phyloP scores from a whole-genome alignment of 2,329 filamentous ascomycete species.

The Fusarium nisikadoi region DNA sequence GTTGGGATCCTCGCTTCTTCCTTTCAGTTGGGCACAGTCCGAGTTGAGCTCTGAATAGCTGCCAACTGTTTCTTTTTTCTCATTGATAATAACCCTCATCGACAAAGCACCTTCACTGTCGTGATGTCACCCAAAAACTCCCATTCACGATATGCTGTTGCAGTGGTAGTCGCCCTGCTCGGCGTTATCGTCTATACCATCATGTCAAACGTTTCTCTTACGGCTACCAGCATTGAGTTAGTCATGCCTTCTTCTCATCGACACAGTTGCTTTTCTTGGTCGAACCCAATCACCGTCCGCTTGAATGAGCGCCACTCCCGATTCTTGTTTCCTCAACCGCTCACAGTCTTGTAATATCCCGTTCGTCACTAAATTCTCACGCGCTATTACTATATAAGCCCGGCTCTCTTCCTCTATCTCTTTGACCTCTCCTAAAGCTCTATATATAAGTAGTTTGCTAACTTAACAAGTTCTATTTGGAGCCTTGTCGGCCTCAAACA shows the following conservation, averaged over 20 bases:
- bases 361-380: not conserved
- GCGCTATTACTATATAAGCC: not conserved
- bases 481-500: conserved; percentile 28
- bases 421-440: not conserved
- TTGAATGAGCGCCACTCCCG: not conserved
- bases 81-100: not conserved
- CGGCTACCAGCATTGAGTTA: conserved; percentile 19
- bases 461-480: conserved; percentile 37
- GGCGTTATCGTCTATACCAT: conserved; percentile 25
- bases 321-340: not conserved
- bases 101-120: conserved; percentile 6
- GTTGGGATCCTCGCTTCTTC: not conserved
- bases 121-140: conserved; percentile 21
- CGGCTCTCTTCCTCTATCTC: not conserved
- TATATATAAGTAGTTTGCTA: conserved; percentile 1
- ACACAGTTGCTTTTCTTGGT: not conserved
- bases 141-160: conserved; percentile 20
- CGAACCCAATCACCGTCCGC: not conserved
- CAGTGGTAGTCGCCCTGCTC: conserved; percentile 40
- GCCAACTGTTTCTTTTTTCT: not conserved
- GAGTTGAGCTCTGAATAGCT: conserved; percentile 1
- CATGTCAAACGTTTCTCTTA: not conserved
- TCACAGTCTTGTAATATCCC: not conserved
- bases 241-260: conserved; percentile 9
- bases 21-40: not conserved